Percentiles rank a stretch among this genome's conserved stretches.
phyloP scores from a whole-genome alignment of 108 stramenopile genomes.

The Pseudonitzschia delicatissima region DNA sequence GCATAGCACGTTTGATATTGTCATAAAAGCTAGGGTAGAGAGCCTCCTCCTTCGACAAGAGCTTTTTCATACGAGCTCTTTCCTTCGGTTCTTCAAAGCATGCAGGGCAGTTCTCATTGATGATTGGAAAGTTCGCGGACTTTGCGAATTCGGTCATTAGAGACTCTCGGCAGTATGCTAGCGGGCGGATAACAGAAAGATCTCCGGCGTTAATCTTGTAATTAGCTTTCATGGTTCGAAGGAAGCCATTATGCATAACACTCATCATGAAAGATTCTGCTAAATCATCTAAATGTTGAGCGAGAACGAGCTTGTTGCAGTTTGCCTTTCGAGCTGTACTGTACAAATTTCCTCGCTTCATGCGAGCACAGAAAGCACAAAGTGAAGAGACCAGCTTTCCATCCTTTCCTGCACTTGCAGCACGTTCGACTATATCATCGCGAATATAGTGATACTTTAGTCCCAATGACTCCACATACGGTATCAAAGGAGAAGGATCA shows the following conservation, averaged over 20 bases:
- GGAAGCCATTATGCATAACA: slow-evolving; percentile 96
- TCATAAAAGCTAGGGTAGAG: slow-evolving; percentile 83
- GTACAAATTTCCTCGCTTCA: slow-evolving; percentile 99
- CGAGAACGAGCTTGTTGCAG: slow-evolving; percentile 94
- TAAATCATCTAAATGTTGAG: slow-evolving; percentile 96
- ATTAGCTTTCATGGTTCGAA: slow-evolving; percentile 88
- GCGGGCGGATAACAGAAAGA: slow-evolving; percentile 93
- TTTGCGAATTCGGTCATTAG: slow-evolving; percentile 91
- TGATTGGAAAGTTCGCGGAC: slow-evolving; percentile 85
- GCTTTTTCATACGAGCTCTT: slow-evolving; percentile 93
- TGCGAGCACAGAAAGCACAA: slow-evolving; percentile 95
- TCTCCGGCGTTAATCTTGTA: slow-evolving; percentile 93
- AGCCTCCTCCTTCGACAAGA: slow-evolving; percentile 89
- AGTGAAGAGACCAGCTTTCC: slow-evolving; percentile 86
- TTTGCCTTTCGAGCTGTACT: slow-evolving; percentile 83
- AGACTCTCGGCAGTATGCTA: slow-evolving; percentile 93
- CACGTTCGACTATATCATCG: slow-evolving; percentile 90
- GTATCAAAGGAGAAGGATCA: slow-evolving; percentile 96
- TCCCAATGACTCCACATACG: slow-evolving; percentile 93
- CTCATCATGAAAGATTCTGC: slow-evolving; percentile 98
- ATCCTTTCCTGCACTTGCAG: slow-evolving; percentile 78
- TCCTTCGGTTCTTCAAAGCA: slow-evolving; percentile 99
- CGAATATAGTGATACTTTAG: slow-evolving; percentile 95
- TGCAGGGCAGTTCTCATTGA: slow-evolving; percentile 99
- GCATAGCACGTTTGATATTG: slow-evolving; percentile 62